phyloP scores from a whole-genome alignment of 2,329 filamentous ascomycete species.

The Microdochium paspali region DNA sequence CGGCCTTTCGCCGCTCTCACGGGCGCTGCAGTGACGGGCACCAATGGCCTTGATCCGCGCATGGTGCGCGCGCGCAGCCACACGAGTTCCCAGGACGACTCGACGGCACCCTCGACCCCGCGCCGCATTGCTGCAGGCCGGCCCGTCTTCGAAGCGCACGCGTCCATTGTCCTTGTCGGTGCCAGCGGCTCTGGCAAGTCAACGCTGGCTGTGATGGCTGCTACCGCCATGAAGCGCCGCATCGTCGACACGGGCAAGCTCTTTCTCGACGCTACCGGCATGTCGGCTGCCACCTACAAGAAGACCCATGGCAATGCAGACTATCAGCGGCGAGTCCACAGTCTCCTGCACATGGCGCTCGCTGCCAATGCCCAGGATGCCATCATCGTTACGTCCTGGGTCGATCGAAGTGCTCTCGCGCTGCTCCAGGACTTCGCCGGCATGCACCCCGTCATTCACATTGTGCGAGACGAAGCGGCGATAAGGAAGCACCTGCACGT shows the following conservation, averaged over 20 bases:
- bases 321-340: conserved; percentile 54
- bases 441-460: conserved; percentile 61
- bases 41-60: background rate
- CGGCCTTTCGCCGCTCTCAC: conserved; percentile 24
- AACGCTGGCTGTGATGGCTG: conserved; percentile 66
- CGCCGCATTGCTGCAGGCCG: background rate
- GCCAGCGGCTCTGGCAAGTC: conserved; percentile 69
- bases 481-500: conserved; percentile 54
- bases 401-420: conserved; percentile 53
- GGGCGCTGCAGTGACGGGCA: conserved; percentile 1
- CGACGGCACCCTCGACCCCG: background rate
- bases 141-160: conserved; percentile 43
- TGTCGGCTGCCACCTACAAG: conserved; percentile 54
- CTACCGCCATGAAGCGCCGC: conserved; percentile 57
- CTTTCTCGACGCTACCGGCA: conserved; percentile 55
- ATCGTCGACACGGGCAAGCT: conserved; percentile 60
- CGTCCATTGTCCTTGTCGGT: conserved; percentile 64
- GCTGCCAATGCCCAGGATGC: conserved; percentile 47
- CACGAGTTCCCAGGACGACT: background rate
- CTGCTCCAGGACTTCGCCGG: conserved; percentile 52
- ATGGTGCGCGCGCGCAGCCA: background rate
- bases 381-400: conserved; percentile 64
- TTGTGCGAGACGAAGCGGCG: conserved; percentile 55
- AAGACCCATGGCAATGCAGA: conserved; percentile 50
- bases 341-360: conserved; percentile 51